Evolutionary conservation across 768 basidiomycete genomes (phyloP).

Genomic region (Dictyophora rubrovolvata): DNA sequence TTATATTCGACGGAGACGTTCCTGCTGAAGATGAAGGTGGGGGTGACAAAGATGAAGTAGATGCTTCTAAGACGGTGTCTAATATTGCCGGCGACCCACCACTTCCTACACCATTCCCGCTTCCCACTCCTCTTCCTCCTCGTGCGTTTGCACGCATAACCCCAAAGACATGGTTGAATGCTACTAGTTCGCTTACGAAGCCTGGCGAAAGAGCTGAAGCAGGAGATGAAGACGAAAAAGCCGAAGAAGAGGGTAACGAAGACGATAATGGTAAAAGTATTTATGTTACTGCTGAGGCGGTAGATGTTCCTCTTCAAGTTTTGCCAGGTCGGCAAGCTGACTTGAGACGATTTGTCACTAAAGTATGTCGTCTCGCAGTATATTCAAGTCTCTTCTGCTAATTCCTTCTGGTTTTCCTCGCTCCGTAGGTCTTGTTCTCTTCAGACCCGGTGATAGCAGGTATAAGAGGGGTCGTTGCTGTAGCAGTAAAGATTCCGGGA

Average conservation of each 20-base stretch:
- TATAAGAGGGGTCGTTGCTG: slow-evolving; percentile 52
- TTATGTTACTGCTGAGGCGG: slow-evolving; percentile 52
- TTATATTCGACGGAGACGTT: slow-evolving; percentile 67
- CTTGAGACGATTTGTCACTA: slow-evolving; percentile 66
- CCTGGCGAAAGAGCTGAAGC: neutral
- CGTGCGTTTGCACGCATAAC: slow-evolving; percentile 68
- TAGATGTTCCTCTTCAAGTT: slow-evolving; percentile 67
- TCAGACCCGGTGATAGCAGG: slow-evolving; percentile 58
- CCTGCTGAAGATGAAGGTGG: slow-evolving; percentile 20
- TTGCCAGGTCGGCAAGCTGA: slow-evolving; percentile 68
- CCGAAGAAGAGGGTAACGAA: slow-evolving; percentile 28
- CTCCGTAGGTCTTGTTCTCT: slow-evolving; percentile 55
- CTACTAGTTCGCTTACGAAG: slow-evolving; percentile 20
- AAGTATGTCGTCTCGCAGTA: slow-evolving; percentile 34
- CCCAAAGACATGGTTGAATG: slow-evolving; percentile 57
- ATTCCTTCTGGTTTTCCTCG: slow-evolving; percentile 2
- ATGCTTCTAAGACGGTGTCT: neutral
- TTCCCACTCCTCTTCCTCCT: slow-evolving; percentile 59
- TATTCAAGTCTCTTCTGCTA: neutral
- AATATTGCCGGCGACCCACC: slow-evolving; percentile 9
- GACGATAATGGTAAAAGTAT: slow-evolving; percentile 42
- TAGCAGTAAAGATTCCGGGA: slow-evolving; percentile 48
- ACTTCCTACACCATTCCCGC: slow-evolving; percentile 35
- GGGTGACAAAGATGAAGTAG: neutral
- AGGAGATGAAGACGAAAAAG: slow-evolving; percentile 19